A percentile compares a stretch with the other conserved stretches of the same genome.
phyloP scores from a whole-genome alignment of 352 stramenopile species.

The Globisporangium nodosum region DNA sequence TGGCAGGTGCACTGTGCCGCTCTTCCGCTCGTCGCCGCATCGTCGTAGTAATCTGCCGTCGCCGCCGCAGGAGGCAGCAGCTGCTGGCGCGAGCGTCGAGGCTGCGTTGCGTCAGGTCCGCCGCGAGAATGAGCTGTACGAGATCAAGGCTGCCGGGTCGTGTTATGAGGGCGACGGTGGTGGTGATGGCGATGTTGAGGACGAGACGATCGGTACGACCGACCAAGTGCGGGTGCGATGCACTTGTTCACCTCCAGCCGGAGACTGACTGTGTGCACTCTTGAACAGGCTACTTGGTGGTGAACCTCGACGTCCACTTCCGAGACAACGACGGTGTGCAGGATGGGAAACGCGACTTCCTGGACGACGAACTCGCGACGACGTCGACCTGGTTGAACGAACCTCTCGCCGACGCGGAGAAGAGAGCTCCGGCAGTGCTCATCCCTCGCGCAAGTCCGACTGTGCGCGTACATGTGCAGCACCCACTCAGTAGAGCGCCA shows the following conservation, averaged over 20 bases:
- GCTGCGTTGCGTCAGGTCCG: slow-evolving; percentile 17
- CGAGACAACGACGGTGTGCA: not conserved
- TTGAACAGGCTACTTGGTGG: slow-evolving; percentile 19
- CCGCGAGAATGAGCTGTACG: slow-evolving; percentile 28
- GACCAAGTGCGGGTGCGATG: not conserved
- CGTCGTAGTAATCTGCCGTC: not conserved
- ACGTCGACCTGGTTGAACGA: not conserved
- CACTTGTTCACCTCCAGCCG: not conserved
- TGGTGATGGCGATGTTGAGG: not conserved
- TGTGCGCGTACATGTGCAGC: slow-evolving; percentile 2
- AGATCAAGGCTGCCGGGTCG: slow-evolving; percentile 22
- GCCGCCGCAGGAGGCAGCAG: slow-evolving; percentile 2
- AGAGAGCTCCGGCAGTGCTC: slow-evolving; percentile 2
- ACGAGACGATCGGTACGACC: slow-evolving; percentile 10
- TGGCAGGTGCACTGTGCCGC: slow-evolving; percentile 24
- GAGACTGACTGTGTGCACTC: not conserved
- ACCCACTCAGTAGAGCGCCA: not conserved
- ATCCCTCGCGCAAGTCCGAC: slow-evolving; percentile 1
- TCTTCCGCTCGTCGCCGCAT: slow-evolving; percentile 6
- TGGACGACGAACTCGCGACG: not conserved
- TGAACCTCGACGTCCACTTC: slow-evolving; percentile 17
- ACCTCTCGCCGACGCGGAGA: not conserved
- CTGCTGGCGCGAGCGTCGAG: slow-evolving; percentile 17
- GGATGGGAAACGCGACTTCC: not conserved
- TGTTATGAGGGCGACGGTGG: slow-evolving; percentile 1